Percentiles rank a stretch among this genome's conserved stretches.
Evolutionary conservation across 1,139 yeast species (phyloP).

Genomic region (Lodderomyces pseudojiufengensis): DNA sequence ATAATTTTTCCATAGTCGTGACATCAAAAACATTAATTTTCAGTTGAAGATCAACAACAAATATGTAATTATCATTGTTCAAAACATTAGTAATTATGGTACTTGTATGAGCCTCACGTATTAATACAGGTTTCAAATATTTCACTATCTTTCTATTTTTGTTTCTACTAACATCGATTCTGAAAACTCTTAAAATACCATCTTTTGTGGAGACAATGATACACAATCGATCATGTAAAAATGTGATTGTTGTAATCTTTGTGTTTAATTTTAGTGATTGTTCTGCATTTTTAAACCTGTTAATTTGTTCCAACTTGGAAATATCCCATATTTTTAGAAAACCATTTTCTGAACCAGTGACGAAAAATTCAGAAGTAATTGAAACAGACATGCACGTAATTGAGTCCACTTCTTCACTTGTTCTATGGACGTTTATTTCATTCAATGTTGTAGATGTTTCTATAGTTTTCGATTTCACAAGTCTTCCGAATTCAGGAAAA

Average conservation of each 20-base stretch:
- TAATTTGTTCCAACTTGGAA: conserved; percentile 58
- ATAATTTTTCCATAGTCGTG: conserved; percentile 48
- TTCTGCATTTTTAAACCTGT: conserved; percentile 54
- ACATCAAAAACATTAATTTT: conserved; percentile 57
- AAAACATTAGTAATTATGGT: not conserved
- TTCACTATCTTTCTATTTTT: conserved; percentile 33
- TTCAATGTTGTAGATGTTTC: not conserved
- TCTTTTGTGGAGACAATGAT: conserved; percentile 66
- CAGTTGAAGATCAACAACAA: conserved; percentile 52
- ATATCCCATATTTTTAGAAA: conserved; percentile 76
- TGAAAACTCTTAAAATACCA: conserved; percentile 56
- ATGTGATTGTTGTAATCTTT: conserved; percentile 44
- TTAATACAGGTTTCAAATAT: conserved; percentile 34
- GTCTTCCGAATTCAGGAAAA: conserved; percentile 65
- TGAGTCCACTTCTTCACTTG: conserved; percentile 26
- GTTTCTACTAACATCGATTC: conserved; percentile 47
- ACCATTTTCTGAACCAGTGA: conserved; percentile 79
- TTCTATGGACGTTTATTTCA: conserved; percentile 36
- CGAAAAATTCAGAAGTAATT: conserved; percentile 63
- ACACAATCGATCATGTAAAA: conserved; percentile 60
- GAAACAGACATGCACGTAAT: conserved; percentile 56
- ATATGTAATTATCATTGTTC: conserved; percentile 37
- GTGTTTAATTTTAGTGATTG: conserved; percentile 46
- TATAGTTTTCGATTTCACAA: conserved; percentile 5
- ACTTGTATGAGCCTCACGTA: conserved; percentile 36